Percentiles rank a stretch among this genome's conserved stretches.
Evolutionary conservation across 2,329 filamentous ascomycete species (phyloP).

Genomic region (Xylariaceae sp.): DNA sequence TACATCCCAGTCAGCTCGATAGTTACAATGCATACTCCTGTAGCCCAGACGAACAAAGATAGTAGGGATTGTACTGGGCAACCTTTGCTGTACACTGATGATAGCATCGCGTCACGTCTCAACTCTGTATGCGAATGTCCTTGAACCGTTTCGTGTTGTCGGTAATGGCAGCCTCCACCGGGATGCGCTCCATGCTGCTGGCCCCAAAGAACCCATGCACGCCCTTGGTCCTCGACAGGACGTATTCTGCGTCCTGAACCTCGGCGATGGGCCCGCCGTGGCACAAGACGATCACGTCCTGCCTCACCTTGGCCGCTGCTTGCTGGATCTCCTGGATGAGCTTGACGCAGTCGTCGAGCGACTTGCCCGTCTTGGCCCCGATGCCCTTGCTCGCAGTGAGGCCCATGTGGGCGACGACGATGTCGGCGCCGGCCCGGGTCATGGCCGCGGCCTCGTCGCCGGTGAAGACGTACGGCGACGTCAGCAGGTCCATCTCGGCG

Average conservation of each 20-base stretch:
- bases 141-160: conserved; percentile 31
- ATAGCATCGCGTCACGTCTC: not conserved
- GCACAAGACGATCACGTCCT: conserved; percentile 58
- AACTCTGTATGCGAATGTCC: conserved; percentile 13
- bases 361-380: conserved; percentile 53
- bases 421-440: conserved; percentile 57
- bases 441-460: conserved; percentile 54
- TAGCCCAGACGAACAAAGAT: too few species aligned
- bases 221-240: conserved; percentile 51
- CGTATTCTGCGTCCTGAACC: conserved; percentile 55
- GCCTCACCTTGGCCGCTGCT: conserved; percentile 46
- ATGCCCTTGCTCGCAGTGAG: conserved; percentile 58
- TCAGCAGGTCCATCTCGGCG: conserved; percentile 51
- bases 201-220: conserved; percentile 68
- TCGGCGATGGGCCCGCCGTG: conserved; percentile 62
- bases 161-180: conserved; percentile 59
- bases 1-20: too few species aligned
- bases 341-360: conserved; percentile 55
- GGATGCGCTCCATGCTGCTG: conserved; percentile 61
- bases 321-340: conserved; percentile 58
- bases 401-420: conserved; percentile 62
- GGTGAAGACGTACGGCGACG: conserved; percentile 64
- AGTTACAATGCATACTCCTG: too few species aligned
- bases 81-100: too few species aligned
- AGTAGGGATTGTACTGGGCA: too few species aligned